These are phyloP conservation scores for Rhizophora mangle DNA, from an alignment of 345 rosid genomes.

Conservation along the genomic window DNA sequence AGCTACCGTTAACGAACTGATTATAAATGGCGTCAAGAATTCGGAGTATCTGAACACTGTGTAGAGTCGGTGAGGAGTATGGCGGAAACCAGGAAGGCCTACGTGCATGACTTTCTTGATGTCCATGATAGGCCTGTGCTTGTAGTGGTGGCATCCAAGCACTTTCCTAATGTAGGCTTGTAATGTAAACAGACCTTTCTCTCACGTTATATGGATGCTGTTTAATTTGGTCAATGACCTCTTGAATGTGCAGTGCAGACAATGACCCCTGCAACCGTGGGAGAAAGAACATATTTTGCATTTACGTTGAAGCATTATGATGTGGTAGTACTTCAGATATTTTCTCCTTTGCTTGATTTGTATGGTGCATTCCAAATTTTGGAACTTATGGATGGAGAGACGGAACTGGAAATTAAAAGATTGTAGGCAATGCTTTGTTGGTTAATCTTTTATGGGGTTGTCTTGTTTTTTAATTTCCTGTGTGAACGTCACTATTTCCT, in stretches of 20 bases:
- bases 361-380: background rate
- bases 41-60: conserved; percentile 56
- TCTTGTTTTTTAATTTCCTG: no score
- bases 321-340: no score
- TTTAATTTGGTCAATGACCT: background rate
- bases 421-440: background rate
- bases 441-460: background rate
- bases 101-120: conserved; percentile 69
- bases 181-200: conserved; percentile 1
- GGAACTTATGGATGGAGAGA: background rate
- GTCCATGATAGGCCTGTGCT: conserved; percentile 67
- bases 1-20: conserved; percentile 24
- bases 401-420: background rate
- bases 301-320: background rate
- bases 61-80: conserved; percentile 56
- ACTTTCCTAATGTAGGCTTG: conserved; percentile 63
- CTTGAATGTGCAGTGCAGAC: no score
- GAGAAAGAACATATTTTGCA: no score
- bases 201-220: background rate
- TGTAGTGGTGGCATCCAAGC: conserved; percentile 76
- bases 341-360: background rate
- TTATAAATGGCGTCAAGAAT: conserved; percentile 87
- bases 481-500: no score
- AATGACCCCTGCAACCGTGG: no score
- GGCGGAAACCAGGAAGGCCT: conserved; percentile 70